Base-by-base conservation (phyloP, 495 filamentous ascomycete species). In the Lasiosphaeriaceae sp. region DNA sequence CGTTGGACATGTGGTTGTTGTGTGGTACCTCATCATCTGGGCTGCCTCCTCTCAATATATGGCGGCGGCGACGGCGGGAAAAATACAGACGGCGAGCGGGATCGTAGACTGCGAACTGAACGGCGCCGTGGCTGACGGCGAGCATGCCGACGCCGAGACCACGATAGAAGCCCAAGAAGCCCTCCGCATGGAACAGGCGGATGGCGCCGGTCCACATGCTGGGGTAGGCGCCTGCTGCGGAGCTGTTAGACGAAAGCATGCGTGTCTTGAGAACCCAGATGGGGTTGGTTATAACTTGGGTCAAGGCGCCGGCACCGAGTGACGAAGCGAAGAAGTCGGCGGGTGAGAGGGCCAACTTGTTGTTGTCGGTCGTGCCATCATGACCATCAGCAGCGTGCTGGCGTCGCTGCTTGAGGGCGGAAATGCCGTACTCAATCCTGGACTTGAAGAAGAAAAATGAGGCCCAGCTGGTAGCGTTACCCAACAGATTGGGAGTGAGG, bases 191-290 rank as follows among this genome's bases (percentile, higher is more conserved):
- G 47, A 85, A 77, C 11, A 97, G 82, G 48, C 82, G 80, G 26
- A 59, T 71, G 24, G 83, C 78, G 48, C 94, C 94, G 51, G 85
- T 75, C 50, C 74, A 74, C 70, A 96, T 86, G 57, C 81, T 85
- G n/a, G 81, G 74, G 73, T 97, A 99, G 5, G 92, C 92, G 51
- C 90, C 90, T 1, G 84, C 86, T 22, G 82, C 77, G 41, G 76
- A 71, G 47, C 81, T 80, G 62, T 92, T 86, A 2, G 86, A 90
- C 29, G 91, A 89, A 12, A 99, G 77, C 93, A 99, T 97, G 50
- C 94, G 89, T 2, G 94, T 99, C 71, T 97, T 97, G 68, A 99
- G 83, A 6, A 99, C 94, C 94, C 94, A 99, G 66, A 99, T 88
- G 4, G 94, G 94, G 67, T 99, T 99, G 48, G 95, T 97, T 58